Evolutionary conservation across 192 early-diverging fungal genomes (phyloP), one percentile per base, ranked within the genome.

Genomic region (Chytriomyces sp.): DNA sequence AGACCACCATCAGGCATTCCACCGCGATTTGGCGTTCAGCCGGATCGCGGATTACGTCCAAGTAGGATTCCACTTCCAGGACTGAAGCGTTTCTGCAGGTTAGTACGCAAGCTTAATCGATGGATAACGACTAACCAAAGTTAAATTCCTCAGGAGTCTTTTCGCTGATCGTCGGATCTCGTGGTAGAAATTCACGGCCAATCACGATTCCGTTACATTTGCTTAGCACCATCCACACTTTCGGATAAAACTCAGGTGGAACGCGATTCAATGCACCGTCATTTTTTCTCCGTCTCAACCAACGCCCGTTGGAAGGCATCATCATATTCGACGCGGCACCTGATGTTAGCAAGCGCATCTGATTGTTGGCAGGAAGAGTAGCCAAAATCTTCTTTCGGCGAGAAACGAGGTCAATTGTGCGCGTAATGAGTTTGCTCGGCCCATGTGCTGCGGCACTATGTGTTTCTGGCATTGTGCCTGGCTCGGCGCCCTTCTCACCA

Each of bases 221-320:
- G 14, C 84, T 86, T 3, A 93, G 77, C n/a, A 93, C 81, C 17
- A 80, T 75, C 89, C 91, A 92, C 3, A 92, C 91, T 37, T 84
- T 87, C 3, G 92, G 85, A 70, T 93, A 95, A 57, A 95, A 95
- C 57, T 88, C 84, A 4, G 74, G 67, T 5, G 93, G 92, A 0
- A 92, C 91, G 34, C 93, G 84, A 76, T 93, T 93, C 30, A 95
- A 75, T 1, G 93, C 89, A 25, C 93, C 93, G 73, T 95, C 93
- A 68, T 93, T 93, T 75, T 89, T 90, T 44, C 93, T 81, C 32
- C 92, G 85, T 5, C 92, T 78, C 60, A 93, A 72, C 92, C 92
- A 93, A 26, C 73, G 44, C 17, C 86, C 86, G 40, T 79, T 76
- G 5, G 75, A 81, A 3, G 85, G 85, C 75, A 85, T 68, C 52